These are phyloP conservation scores for Suillus spraguei DNA, from an alignment of 768 basidiomycete genomes.

Conservation along the genomic window DNA sequence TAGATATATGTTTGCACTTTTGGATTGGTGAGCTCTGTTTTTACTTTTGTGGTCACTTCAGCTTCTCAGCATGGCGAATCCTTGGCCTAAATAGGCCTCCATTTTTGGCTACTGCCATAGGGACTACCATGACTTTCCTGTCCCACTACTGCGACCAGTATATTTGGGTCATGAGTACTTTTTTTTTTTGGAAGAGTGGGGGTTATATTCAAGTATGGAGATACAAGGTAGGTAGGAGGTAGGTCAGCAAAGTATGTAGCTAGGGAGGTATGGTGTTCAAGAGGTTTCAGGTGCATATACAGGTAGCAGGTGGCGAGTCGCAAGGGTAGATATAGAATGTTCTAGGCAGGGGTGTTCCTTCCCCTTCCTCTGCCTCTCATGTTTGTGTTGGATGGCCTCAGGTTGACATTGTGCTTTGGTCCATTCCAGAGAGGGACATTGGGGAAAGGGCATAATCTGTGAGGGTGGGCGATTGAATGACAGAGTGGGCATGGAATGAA, in stretches of 20 bases:
- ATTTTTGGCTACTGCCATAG: neutral
- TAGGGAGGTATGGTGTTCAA: too few species aligned
- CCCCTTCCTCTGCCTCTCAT: too few species aligned
- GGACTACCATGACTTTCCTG: neutral
- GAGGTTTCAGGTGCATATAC: too few species aligned
- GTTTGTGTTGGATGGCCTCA: rapidly evolving
- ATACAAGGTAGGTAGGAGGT: too few species aligned
- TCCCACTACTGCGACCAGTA: neutral
- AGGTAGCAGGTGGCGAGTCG: too few species aligned
- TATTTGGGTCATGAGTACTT: neutral
- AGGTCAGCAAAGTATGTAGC: too few species aligned
- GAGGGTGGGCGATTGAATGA: neutral
- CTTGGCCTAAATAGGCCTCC: neutral
- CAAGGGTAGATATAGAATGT: neutral
- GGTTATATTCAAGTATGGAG: neutral
- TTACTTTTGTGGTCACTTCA: neutral
- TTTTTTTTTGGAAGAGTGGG: too few species aligned
- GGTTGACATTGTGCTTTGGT: rapidly evolving
- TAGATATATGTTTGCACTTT: neutral
- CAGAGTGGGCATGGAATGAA: neutral
- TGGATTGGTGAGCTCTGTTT: rapidly evolving
- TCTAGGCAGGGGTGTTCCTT: neutral
- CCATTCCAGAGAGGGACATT: neutral
- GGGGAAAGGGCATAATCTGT: neutral
- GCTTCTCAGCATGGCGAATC: neutral